phyloP scores from a whole-genome alignment of 2,329 filamentous ascomycete genomes.

The Biscogniauxia sp. region DNA sequence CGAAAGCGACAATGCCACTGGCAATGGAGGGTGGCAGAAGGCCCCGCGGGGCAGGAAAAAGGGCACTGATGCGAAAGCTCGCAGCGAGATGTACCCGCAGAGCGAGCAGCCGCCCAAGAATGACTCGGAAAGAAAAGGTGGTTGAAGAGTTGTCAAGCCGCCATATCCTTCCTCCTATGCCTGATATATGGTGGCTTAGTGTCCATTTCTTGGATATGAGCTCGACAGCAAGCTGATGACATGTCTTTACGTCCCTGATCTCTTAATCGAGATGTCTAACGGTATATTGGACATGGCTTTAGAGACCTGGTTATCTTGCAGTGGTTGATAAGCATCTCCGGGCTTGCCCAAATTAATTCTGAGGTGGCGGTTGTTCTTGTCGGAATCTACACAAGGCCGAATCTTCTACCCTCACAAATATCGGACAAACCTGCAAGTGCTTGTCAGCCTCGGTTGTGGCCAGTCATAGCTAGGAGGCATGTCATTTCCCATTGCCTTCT shows the following conservation, averaged over 20 bases:
- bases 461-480: not conserved
- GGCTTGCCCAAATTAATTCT: slow-evolving; percentile 1
- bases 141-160: slow-evolving; percentile 39
- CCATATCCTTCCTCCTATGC: slow-evolving; percentile 2
- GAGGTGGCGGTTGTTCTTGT: not conserved
- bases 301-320: slow-evolving; percentile 12
- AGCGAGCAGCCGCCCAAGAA: slow-evolving; percentile 57
- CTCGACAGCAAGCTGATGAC: slow-evolving; percentile 10
- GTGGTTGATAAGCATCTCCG: slow-evolving; percentile 18
- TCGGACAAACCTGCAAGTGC: slow-evolving; percentile 1
- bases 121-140: slow-evolving; percentile 61
- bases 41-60: slow-evolving; percentile 54
- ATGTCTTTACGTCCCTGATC: slow-evolving; percentile 14
- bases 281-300: slow-evolving; percentile 23
- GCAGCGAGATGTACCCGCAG: slow-evolving; percentile 39
- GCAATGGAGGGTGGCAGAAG: slow-evolving; percentile 54
- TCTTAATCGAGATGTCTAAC: slow-evolving; percentile 20
- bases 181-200: slow-evolving; percentile 10
- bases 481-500: not conserved
- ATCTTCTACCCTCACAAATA: slow-evolving; percentile 4
- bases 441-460: not conserved
- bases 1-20: slow-evolving; percentile 45
- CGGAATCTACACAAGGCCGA: not conserved
- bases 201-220: slow-evolving; percentile 29
- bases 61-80: slow-evolving; percentile 46